These are phyloP conservation scores for Fusarium guadeloupense DNA, from an alignment of 2,329 filamentous ascomycete species.

Conservation along the genomic window DNA sequence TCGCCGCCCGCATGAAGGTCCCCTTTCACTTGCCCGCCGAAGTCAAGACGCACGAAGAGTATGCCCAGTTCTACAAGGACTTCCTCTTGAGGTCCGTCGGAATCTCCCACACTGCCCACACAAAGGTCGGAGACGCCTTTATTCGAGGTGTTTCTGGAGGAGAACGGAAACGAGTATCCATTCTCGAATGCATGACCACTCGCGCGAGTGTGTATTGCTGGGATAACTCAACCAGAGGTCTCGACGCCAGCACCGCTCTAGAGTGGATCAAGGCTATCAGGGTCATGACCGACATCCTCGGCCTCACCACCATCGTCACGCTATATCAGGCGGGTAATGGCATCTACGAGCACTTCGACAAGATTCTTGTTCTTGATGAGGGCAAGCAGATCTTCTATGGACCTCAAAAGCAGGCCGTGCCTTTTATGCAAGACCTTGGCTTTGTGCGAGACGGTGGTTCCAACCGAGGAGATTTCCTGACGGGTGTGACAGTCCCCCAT, in stretches of 20 bases:
- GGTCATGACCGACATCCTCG: constrained; percentile 69
- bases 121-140: constrained; percentile 74
- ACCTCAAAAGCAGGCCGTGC: constrained; percentile 63
- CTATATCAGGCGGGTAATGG: constrained; percentile 76
- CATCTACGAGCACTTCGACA: constrained; percentile 76
- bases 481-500: constrained; percentile 71
- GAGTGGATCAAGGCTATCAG: constrained; percentile 69
- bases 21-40: constrained; percentile 59
- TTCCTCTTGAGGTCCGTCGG: constrained; percentile 67
- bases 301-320: constrained; percentile 68
- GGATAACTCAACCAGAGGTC: constrained; percentile 73
- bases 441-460: constrained; percentile 70
- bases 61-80: constrained; percentile 61
- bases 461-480: constrained; percentile 73
- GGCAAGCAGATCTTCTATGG: constrained; percentile 74
- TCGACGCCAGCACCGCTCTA: constrained; percentile 72
- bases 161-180: constrained; percentile 74
- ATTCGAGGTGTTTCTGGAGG: constrained; percentile 74
- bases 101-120: constrained; percentile 68
- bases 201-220: constrained; percentile 70
- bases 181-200: constrained; percentile 72
- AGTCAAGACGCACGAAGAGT: constrained; percentile 53
- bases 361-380: constrained; percentile 73
- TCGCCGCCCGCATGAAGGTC: constrained; percentile 71
- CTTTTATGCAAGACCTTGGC: constrained; percentile 72